Evolutionary conservation across 805 yeast genomes (phyloP).

Genomic region (Wickerhamia fluorescens): DNA sequence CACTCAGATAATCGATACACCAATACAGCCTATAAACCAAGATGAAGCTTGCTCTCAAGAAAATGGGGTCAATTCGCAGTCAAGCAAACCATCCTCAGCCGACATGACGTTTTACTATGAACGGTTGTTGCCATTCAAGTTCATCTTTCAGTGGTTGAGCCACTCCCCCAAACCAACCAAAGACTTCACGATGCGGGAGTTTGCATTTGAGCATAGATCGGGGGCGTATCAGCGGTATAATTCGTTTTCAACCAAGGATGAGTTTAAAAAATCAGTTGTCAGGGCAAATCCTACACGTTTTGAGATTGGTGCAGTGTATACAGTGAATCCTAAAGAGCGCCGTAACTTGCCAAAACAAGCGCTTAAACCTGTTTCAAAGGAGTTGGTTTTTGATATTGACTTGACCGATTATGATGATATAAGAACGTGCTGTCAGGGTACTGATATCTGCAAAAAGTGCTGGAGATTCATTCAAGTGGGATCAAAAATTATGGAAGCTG

Average conservation of each 20-base stretch:
- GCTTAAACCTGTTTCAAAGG: conserved; percentile 77
- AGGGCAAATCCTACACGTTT: conserved; percentile 79
- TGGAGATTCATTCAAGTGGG: conserved; percentile 92
- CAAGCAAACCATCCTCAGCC: conserved; percentile 36
- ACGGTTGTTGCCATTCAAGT: conserved; percentile 65
- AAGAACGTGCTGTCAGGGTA: conserved; percentile 88
- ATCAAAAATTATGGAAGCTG: conserved; percentile 60
- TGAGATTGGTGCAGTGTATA: conserved; percentile 90
- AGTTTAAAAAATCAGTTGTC: conserved; percentile 72
- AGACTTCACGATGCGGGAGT: conserved; percentile 84
- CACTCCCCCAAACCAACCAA: conserved; percentile 71
- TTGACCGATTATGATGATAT: conserved; percentile 92
- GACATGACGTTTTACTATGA: conserved; percentile 72
- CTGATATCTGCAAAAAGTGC: conserved; percentile 79
- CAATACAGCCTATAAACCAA: no score
- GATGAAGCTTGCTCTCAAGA: no score
- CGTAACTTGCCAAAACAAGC: conserved; percentile 69
- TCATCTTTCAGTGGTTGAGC: conserved; percentile 81
- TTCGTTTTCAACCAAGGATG: conserved; percentile 59
- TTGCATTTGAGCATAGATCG: conserved; percentile 82
- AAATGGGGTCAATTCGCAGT: no score
- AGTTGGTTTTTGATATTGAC: conserved; percentile 93
- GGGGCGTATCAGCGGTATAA: conserved; percentile 90
- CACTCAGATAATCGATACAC: no score
- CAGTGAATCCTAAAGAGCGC: conserved; percentile 80